These are phyloP conservation scores for Lasiosphaeria hispida DNA, from an alignment of 495 filamentous ascomycete species.

Conservation along the genomic window DNA sequence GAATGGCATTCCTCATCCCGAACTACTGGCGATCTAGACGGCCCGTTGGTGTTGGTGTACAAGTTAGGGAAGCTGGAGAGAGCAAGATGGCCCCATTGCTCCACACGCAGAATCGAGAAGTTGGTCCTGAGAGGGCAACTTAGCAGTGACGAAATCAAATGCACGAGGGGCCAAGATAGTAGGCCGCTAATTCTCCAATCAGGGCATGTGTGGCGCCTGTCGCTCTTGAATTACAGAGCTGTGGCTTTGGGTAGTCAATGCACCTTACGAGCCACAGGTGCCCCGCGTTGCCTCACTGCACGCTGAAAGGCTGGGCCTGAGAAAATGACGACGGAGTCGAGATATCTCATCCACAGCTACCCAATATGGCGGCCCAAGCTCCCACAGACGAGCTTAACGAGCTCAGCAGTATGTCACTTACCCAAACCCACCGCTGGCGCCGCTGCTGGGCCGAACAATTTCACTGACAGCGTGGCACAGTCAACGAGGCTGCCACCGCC, in stretches of 20 bases:
- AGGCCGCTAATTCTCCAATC: constrained; percentile 7
- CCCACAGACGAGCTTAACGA: constrained; percentile 42
- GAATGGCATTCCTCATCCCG: constrained; percentile 56
- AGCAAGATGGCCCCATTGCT: background rate
- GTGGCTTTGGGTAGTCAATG: background rate
- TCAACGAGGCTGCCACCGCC: constrained; percentile 46
- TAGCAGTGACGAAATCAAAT: constrained; percentile 21
- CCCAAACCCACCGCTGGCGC: background rate
- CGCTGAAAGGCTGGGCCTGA: background rate
- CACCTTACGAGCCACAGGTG: constrained; percentile 2
- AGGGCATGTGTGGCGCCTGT: constrained; percentile 4
- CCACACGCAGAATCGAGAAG: background rate
- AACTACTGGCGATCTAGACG: background rate
- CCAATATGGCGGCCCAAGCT: constrained; percentile 43
- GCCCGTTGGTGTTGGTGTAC: background rate
- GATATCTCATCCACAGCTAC: background rate
- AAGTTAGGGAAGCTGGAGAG: background rate
- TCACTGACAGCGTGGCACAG: constrained; percentile 15
- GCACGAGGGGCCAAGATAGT: background rate
- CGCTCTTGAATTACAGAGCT: background rate
- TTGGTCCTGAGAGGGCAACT: too few species aligned
- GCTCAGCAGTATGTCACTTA: constrained; percentile 39
- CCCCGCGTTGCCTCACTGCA: constrained; percentile 14
- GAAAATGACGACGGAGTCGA: background rate
- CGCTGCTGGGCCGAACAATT: background rate